Evolutionary conservation across 2,329 filamentous ascomycete species (phyloP), one percentile per base, ranked within the genome.

Genomic region (Macrophomina tecta): DNA sequence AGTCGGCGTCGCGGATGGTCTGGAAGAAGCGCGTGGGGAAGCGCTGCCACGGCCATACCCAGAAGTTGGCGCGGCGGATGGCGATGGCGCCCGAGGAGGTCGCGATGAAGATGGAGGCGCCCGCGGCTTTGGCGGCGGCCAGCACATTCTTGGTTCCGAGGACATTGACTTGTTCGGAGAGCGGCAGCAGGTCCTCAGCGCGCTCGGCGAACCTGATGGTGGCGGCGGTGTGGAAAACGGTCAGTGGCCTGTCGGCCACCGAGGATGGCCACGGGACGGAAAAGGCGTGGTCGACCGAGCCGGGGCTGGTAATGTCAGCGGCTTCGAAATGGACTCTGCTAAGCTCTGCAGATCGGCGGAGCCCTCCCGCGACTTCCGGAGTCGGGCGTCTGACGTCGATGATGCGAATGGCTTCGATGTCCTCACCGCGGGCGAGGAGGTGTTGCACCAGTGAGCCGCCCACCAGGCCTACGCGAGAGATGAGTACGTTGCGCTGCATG

Each of bases 151-250:
- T 74, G 1, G 84, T 84, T 8, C 85, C 86, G 8, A 71, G 73
- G 30, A 86, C 78, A 68, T 88, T 88, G 64, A 87, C 83, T 18
- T 77, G 74, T 58, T 78, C 78, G 64, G 80, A 80, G 32, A 81
- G 80, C 30, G 77, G 73, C 69, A 87, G 85, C 38, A 83, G 76
- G 38, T 78, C 73, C 53, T 73, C 71, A 60, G 80, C 78, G 6
- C 85, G 81, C 65, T 87, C 85, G 16, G 78, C 80, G 0, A 84
- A 81, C 11, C 84, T 78, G 67, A 88, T 87, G 5, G 82, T 78
- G 1, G 85, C 86, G 2, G 85, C 86, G 0, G 83, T 87, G 75
- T 88, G 86, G 71, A 85, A 86, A 14, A 88, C 85, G 0, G 85
- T 87, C 30, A 88, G 74, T 1, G 85, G 85, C 3, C 83, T 77